Evolutionary conservation across 2,329 filamentous ascomycete species (phyloP), one percentile per base, ranked within the genome.

Genomic region (Aspergillus novoparasiticus): DNA sequence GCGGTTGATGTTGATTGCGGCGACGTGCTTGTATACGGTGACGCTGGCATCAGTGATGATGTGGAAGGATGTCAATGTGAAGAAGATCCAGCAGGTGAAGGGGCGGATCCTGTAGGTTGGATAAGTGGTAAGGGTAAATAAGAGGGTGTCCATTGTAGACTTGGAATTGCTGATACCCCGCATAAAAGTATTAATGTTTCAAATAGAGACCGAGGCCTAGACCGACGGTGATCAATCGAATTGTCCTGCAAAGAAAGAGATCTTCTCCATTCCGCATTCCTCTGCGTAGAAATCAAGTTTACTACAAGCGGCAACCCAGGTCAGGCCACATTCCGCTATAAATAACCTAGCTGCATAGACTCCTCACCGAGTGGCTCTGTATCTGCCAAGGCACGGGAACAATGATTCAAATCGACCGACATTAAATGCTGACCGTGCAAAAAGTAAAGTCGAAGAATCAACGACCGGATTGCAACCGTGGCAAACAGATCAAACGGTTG

Each of bases 1-100:
- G 68, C 10, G 60, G 30, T 75, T 78, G 64, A 74, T 73, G 55
- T 64, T 69, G 45, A 76, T 79, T 63, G 72, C 75, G 3, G 73
- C 75, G 4, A 76, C 73, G 9, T 68, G 67, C 4, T 59, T 78
- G 30, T 60, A 60, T 36, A 43, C 23, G 6, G 32, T 65, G 11
- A 60, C 63, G 1, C 32, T 59, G 28, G 34, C n/a, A 9, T 65
- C 60, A 53, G 57, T 59, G 19, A 23, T 61, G 48, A 36, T 65
- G 60, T 60, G 58, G 60, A 51, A 46, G 48, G 61, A 65, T 41
- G 51, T 65, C 9, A 58, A 60, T 10, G 63, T 65, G 4, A 65
- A 54, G 32, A 53, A 59, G 16, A 59, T 28, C 10, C 50, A 51
- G 28, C 54, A 61, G 59, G 59, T 61, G 32, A 61, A 61, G 59